Evolutionary conservation across 2,329 filamentous ascomycete genomes (phyloP).

Genomic region (Fonsecaea erecta): DNA sequence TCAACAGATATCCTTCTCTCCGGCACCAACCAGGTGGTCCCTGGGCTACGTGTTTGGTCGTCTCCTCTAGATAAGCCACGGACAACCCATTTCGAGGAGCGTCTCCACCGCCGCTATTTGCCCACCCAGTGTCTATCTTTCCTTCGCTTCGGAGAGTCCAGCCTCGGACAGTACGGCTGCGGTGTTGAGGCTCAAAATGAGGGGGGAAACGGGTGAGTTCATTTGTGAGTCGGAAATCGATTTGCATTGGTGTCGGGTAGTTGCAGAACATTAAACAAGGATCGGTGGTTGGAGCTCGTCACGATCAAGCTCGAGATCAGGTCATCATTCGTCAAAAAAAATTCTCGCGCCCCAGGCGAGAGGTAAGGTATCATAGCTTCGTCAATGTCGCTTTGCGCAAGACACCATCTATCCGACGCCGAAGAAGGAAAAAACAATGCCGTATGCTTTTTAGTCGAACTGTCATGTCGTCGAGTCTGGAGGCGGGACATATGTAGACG

Average conservation of each 20-base stretch:
- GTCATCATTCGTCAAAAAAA: slow-evolving; percentile 36
- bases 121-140: slow-evolving; percentile 11
- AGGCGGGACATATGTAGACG: slow-evolving; percentile 14
- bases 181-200: slow-evolving; percentile 4
- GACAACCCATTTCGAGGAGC: slow-evolving; percentile 3
- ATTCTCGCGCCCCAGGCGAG: slow-evolving; percentile 35
- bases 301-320: slow-evolving; percentile 33
- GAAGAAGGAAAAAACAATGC: slow-evolving; percentile 37
- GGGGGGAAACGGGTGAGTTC: background rate
- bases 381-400: slow-evolving; percentile 38
- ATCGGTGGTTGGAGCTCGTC: slow-evolving; percentile 27
- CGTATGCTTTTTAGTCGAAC: slow-evolving; percentile 33
- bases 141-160: slow-evolving; percentile 13
- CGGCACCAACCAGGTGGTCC: slow-evolving; percentile 4
- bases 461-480: slow-evolving; percentile 25
- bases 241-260: slow-evolving; percentile 20
- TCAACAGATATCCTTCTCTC: slow-evolving; percentile 6
- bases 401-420: slow-evolving; percentile 37
- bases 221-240: background rate
- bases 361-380: slow-evolving; percentile 38
- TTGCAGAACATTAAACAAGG: slow-evolving; percentile 27
- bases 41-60: background rate
- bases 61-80: slow-evolving; percentile 16
- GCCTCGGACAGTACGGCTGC: slow-evolving; percentile 1
- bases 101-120: slow-evolving; percentile 15